Evolutionary conservation across 2,329 filamentous ascomycete genomes (phyloP).

Genomic region (Aureobasidium melanogenum): DNA sequence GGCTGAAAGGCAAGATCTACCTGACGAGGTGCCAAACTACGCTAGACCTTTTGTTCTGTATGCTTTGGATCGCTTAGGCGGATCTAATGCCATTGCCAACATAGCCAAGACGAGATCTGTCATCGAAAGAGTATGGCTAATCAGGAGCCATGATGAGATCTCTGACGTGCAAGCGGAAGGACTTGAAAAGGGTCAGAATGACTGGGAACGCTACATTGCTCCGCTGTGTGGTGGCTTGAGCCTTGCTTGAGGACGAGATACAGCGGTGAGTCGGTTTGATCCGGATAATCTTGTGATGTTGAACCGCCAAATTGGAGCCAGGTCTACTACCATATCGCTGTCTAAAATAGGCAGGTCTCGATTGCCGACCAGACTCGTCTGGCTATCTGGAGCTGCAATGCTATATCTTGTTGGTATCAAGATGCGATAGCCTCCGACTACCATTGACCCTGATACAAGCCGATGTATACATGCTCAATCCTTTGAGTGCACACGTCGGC

Average conservation of each 20-base stretch:
- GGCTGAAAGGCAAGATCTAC: slow-evolving; percentile 15
- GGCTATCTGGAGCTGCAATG: neutral
- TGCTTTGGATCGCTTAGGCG: slow-evolving; percentile 32
- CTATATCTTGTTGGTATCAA: neutral
- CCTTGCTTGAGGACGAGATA: slow-evolving; percentile 24
- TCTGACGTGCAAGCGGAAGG: slow-evolving; percentile 4
- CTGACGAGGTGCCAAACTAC: slow-evolving; percentile 18
- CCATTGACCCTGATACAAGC: neutral
- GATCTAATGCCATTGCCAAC: slow-evolving; percentile 37
- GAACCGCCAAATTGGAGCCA: neutral
- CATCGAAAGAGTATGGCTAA: slow-evolving; percentile 40
- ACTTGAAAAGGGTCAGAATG: slow-evolving; percentile 26
- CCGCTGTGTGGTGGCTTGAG: slow-evolving; percentile 35
- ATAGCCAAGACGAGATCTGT: slow-evolving; percentile 37
- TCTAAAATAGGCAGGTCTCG: neutral
- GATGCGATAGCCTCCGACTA: neutral
- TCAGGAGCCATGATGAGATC: slow-evolving; percentile 29
- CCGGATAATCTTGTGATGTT: neutral
- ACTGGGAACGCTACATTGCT: slow-evolving; percentile 36
- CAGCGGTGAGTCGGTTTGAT: neutral
- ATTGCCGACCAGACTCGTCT: neutral
- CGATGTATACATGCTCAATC: neutral
- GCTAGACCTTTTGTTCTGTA: slow-evolving; percentile 33
- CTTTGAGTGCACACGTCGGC: neutral
- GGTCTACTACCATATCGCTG: neutral